Conservation (phyloP, 2,329 filamentous ascomycete species). For the Arthroderma sp. region DNA sequence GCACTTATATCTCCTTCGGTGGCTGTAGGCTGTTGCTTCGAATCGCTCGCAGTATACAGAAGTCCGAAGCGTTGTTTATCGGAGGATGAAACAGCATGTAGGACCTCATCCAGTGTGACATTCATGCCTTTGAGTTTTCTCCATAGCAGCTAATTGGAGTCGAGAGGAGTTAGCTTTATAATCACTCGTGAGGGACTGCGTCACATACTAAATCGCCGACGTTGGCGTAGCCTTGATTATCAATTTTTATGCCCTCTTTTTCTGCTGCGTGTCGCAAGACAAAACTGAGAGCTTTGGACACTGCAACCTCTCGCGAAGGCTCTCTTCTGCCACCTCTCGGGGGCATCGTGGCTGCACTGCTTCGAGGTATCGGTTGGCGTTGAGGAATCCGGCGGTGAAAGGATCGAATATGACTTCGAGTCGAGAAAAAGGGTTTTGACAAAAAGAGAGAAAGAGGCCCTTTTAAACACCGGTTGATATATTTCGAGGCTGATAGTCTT, state of each 20-base stretch:
- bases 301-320: conserved; percentile 20
- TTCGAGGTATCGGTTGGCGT: not conserved
- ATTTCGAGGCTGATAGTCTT: too few species aligned
- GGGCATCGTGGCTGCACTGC: conserved; percentile 1
- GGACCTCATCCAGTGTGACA: conserved; percentile 63
- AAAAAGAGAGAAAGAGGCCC: too few species aligned
- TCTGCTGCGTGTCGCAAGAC: conserved; percentile 50
- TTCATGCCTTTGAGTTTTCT: conserved; percentile 53
- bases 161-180: not conserved
- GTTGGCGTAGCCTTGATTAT: conserved; percentile 47
- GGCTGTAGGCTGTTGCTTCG: conserved; percentile 7
- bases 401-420: too few species aligned
- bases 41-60: conserved; percentile 38
- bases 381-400: not conserved
- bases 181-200: not conserved
- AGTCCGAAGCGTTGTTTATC: conserved; percentile 87
- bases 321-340: conserved; percentile 5
- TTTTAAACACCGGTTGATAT: too few species aligned
- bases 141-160: conserved; percentile 37
- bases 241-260: conserved; percentile 46
- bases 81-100: conserved; percentile 54
- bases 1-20: conserved; percentile 13
- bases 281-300: conserved; percentile 29
- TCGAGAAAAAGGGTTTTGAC: too few species aligned
- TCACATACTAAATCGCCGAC: conserved; percentile 44